Percentiles rank a stretch among this genome's conserved stretches.
Conservation (phyloP, 805 yeast species). For the Hanseniaspora pseudoguilliermondii region DNA sequence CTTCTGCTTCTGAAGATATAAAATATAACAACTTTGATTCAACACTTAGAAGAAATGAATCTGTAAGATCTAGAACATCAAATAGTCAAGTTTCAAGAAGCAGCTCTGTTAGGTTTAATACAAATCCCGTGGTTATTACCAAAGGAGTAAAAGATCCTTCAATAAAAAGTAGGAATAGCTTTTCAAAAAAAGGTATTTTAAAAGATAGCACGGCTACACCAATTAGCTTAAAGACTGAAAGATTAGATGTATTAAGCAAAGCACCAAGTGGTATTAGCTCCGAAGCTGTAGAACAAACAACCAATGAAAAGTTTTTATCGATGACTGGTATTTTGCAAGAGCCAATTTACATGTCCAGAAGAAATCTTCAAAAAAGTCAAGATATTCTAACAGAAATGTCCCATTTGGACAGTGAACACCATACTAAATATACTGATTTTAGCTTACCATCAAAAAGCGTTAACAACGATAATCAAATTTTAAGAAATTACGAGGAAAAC, state of each 20-base stretch:
- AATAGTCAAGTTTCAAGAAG: not conserved
- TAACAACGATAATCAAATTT: too few species aligned
- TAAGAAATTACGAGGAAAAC: too few species aligned
- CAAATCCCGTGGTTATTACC: not conserved
- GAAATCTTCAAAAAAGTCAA: not conserved
- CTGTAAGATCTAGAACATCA: not conserved
- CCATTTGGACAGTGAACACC: not conserved
- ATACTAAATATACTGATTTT: not conserved
- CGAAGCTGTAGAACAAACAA: not conserved
- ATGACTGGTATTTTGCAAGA: not conserved
- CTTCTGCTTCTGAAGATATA: not conserved
- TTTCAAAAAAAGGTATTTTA: not conserved
- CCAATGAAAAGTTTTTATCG: not conserved
- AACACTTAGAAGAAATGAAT: not conserved
- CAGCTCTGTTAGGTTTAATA: slow-evolving; percentile 3
- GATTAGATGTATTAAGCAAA: not conserved
- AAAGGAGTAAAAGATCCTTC: not conserved
- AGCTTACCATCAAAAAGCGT: too few species aligned
- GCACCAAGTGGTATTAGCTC: not conserved
- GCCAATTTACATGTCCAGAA: not conserved
- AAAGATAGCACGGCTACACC: not conserved
- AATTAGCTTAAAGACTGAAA: not conserved
- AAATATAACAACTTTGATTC: not conserved
- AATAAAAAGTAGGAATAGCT: not conserved
- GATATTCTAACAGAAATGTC: not conserved